Conservation (phyloP, 345 rosid species). For the Gossypium australe region DNA sequence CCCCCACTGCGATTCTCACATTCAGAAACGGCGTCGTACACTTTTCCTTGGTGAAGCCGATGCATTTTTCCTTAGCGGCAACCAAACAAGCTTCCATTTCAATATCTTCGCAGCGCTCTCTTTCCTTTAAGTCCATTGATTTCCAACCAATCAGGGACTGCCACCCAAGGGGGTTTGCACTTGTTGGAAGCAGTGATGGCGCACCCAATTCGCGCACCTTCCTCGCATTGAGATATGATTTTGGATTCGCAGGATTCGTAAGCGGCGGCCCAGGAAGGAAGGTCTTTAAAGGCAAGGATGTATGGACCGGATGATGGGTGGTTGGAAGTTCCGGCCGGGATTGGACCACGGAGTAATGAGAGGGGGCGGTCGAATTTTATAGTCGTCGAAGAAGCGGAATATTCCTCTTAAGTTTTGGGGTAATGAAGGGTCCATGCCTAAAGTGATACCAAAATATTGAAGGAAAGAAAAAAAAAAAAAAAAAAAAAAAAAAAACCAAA, state of each 20-base stretch:
- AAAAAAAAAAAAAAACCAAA: background rate
- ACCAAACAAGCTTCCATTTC: slow-evolving; percentile 63
- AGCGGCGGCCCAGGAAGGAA: slow-evolving; percentile 57
- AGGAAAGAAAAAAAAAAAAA: background rate
- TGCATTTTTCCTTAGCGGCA: slow-evolving; percentile 62
- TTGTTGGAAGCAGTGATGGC: slow-evolving; percentile 65
- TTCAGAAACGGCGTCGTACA: slow-evolving; percentile 48
- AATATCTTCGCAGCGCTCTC: slow-evolving; percentile 72
- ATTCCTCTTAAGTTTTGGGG: slow-evolving; percentile 37
- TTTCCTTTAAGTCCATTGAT: slow-evolving; percentile 42
- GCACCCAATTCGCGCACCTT: slow-evolving; percentile 79
- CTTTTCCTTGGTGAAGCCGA: slow-evolving; percentile 53
- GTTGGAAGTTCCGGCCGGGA: slow-evolving; percentile 34
- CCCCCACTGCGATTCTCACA: slow-evolving; percentile 50
- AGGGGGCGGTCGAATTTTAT: slow-evolving; percentile 46
- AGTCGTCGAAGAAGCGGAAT: slow-evolving; percentile 58
- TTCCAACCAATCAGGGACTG: slow-evolving; percentile 27
- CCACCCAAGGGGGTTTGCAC: slow-evolving; percentile 94
- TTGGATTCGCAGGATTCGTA: slow-evolving; percentile 39
- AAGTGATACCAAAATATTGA: background rate
- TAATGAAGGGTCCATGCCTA: slow-evolving; percentile 16
- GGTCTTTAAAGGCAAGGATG: slow-evolving; percentile 64
- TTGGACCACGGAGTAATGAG: slow-evolving; percentile 70
- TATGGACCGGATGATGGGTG: slow-evolving; percentile 37
- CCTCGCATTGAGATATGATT: slow-evolving; percentile 66